Base-by-base conservation (phyloP, 345 rosid species). In the Ceriops zippeliana region DNA sequence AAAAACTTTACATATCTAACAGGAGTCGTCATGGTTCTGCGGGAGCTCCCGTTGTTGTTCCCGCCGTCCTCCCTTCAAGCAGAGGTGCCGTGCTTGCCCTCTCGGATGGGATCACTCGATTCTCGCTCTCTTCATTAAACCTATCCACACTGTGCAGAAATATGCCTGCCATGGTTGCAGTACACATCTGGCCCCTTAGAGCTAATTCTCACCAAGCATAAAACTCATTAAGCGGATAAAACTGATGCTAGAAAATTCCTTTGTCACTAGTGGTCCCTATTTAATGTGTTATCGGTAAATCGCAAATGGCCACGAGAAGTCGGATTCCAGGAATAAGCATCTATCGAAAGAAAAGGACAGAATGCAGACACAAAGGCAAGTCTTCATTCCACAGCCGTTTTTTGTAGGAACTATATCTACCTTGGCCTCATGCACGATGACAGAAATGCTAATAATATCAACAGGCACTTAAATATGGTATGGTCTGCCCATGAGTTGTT, bases 71-170 rank as follows among this genome's bases (percentile, higher is more conserved):
- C 65, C 73, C 80, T 63, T 81, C 84, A 15, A 87, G 85, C 86
- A 93, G 76, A 27, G 93, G 91, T 3, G 84, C 76, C 8, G 76
- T 76, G 52, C 76, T 70, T 30, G 86, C 78, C 65, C 73, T 78
- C 30, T 86, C 86, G 21, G 35, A 49, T 2, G 70, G 58, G 6
- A 42, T 56, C 5, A 52, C 76, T 75, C 67, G 68, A 51, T 63
- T 68, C 69, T 83, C 88, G 1, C 79, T 78, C 58, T 83, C 96
- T 78, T 93, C 96, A 2, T 85, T 28, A 68, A 79, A 89, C 68
- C 89, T 78, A 76, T 93, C 96, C 30, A 88, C 91, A 19, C 90
- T 70, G 61, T 77, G 83, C 72, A 93, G 54, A 75, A 89, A 93
- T 58, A 84, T 72, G 56, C 98, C 98, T 93, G 91, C 74, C 28